Evolutionary conservation across 2,329 filamentous ascomycete genomes (phyloP), one percentile per base, ranked within the genome.

Genomic region (Domatiomyces globalis): DNA sequence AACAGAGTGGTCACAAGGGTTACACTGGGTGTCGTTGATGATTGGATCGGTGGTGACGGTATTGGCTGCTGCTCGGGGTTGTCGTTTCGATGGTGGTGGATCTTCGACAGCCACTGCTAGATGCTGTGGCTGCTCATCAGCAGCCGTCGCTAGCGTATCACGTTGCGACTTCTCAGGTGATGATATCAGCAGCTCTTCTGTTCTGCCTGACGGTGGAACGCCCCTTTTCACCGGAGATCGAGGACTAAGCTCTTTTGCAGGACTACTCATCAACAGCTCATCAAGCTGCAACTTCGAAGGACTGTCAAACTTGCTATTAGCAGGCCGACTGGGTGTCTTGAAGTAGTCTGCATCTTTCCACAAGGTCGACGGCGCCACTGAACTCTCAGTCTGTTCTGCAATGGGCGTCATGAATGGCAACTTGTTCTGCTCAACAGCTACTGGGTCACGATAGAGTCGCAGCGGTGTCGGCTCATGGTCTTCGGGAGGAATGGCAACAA

Each of bases 331-430:
- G 15, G 88, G 88, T 4, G 87, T 94, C 68, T 92, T 94, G 47
- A 80, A 76, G 66, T 77, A 77, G 58, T 76, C 76, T 65, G 78
- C 77, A 59, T 76, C 75, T 50, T 73, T 64, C 57, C 74, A 69
- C 49, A 79, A 75, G 25, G 78, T 80, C 4, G 78, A 77, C 43
- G 83, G 69, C 36, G 83, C 83, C 4, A 96, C 70, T 0, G 89
- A 95, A 9, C 83, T 85, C 67, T 98, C 92, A 0, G 92, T 98
- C 61, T 87, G 83, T 67, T 98, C 92, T 1, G 92, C 90, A 58
- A 98, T 98, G 1, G 92, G 92, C 0, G 92, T 98, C 92, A 98
- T 96, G 66, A 96, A 98, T 2, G 90, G 92, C 8, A 96, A 74
- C 50, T 89, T 83, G 67, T 89, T 95, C 63, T 95, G 94, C 54